Base-by-base conservation (phyloP, 495 filamentous ascomycete species). In the Clohesyomyces aquaticus region DNA sequence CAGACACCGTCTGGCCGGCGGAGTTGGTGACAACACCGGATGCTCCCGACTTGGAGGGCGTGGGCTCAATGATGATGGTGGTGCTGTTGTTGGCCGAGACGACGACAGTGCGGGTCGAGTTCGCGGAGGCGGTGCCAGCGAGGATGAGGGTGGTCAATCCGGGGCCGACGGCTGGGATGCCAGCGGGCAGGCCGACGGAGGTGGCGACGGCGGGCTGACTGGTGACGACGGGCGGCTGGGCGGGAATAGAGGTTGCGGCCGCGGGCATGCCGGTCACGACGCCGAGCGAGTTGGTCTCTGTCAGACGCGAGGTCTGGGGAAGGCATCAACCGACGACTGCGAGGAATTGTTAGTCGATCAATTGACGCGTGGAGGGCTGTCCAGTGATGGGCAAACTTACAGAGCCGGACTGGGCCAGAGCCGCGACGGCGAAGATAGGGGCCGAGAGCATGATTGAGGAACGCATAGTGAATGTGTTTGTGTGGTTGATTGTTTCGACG, bases 221-320 rank as follows among this genome's bases (percentile, higher is more conserved):
- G 23, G 80, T 83, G 45, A 75, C 78, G 11, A 70, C 80, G 4
- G 72, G 27, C 18, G 81, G 77, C 64, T 67, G 71, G 18, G 50
- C 54, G 25, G 81, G 32, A 14, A 38, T 38, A 9, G 59, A 57
- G 26, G 69, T 71, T 1, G 55, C 59, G 21, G 62, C 54, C 23
- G 56, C 41, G 25, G 73, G 73, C 64, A 56, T 32, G 71, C 82
- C 82, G 48, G 84, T 87, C 32, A 85, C 77, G 25, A 84, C 82
- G 65, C 83, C 81, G 26, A 76, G 72, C 48, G 83, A 82, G 77
- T 85, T 80, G 65, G 82, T 84, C 75, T 79, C 43, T 29, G 75
- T 77, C 41, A 81, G 73, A 67, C 72, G 81, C 19, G 74, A 61
- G 38, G 79, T 82, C 50, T 69, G 72, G 77, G 77, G 77, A 81